Evolutionary conservation across 176 grass and related monocot genomes (phyloP), one percentile per base, ranked within the genome.

Genomic region (Ensete ventricosum): DNA sequence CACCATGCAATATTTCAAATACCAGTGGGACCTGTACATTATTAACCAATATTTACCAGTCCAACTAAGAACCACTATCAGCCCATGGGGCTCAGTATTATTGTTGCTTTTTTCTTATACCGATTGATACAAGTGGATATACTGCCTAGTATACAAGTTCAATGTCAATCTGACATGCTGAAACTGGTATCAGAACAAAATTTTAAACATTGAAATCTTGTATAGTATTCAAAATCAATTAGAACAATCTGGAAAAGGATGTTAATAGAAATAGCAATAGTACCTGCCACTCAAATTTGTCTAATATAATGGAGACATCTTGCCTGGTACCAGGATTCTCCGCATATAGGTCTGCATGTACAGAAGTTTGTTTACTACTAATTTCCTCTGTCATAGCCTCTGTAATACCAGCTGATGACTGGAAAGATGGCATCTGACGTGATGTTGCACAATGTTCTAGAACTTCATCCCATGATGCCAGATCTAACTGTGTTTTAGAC

Each of bases 301-400:
- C 48, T 19, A 20, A 50, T 6, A 19, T 17, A 69, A 27, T 69
- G 29, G 29, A 50, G 27, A 1, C 14, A 69, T 69, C 67, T 29
- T n/a, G 89, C 27, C 82, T 84, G 22, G 84, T 63, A 53, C 78
- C 83, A 57, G 85, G 77, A 73, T 86, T 81, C 76, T 85, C 83
- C 43, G 79, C 85, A 84, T 88, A 93, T 27, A 82, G 74, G 23
- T 83, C 85, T 79, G 85, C 87, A 72, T 84, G 81, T 74, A 78
- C 77, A 57, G 83, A 84, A 72, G 87, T 83, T 73, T 85, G 82
- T 80, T 83, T 84, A 82, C 77, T 77, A 78, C 73, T 83, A 74
- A 68, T 83, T 60, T 80, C 87, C 67, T 83, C 81, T 78, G 65
- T 90, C 71, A 79, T 82, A 64, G 72, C 75, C 49, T 74, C 81